Base-by-base conservation (phyloP, 2,329 filamentous ascomycete genomes). In the Tolypocladium album region DNA sequence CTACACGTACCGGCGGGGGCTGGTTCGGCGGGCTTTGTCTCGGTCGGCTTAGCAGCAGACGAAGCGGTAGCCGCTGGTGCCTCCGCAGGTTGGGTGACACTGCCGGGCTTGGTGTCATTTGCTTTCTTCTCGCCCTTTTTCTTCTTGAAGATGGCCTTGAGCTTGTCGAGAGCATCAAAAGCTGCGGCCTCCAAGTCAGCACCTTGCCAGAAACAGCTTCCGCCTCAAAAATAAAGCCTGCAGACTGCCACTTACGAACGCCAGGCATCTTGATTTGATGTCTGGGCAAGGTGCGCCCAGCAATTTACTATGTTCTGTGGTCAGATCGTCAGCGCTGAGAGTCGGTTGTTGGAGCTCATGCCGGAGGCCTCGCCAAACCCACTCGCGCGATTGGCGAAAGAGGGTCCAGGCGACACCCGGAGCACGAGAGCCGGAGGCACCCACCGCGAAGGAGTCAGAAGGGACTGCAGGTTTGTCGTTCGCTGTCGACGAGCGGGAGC, bases 91-190 rank as follows among this genome's bases (percentile, higher is more conserved):
- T 67, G 65, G 56, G 63, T 58, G 55, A 64, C 65, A 43, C 60
- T 57, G 34, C 67, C 68, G 38, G 70, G 63, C 63, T 71, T 70
- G 45, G 43, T 13, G 9, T 24, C 11, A 9, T 15, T n/a, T 12
- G 43, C 2, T 8, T 73, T 73, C 66, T 76, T 71, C 36, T 72
- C 67, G 50, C 62, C 58, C 73, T 75, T 79, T 5, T 31, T 36
- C 71, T 78, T 80, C 72, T 78, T 80, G 74, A 82, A 80, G 71
- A 75, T 72, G 64, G 74, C 72, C 76, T 79, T 80, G 68, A 84
- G 69, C 78, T 82, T 82, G 68, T 79, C 78, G 62, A 84, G 72
- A 40, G 80, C 78, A 64, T 77, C 73, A 57, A 75, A 71, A 59
- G 81, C 81, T 83, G 64, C 27, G 36, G 45, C 8, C 9, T 5